phyloP scores from a whole-genome alignment of 2,329 filamentous ascomycete genomes.

The Fusarium devonianum region DNA sequence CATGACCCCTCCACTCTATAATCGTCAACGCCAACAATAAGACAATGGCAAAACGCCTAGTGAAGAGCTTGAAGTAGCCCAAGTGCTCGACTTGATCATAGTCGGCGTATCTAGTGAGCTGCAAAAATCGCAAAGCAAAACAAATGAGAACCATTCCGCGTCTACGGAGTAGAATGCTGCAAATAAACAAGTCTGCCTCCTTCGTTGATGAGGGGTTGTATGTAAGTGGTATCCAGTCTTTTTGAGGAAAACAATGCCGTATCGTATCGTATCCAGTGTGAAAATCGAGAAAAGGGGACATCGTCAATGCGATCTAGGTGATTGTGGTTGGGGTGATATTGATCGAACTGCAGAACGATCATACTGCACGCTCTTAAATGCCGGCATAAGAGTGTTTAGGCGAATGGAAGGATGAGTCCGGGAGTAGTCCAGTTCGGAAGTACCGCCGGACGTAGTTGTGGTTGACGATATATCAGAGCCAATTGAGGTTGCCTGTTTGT shows the following conservation, averaged over 20 bases:
- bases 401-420: constrained; percentile 23
- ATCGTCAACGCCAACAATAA: constrained; percentile 29
- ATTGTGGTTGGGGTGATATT: constrained; percentile 37
- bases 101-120: neutral
- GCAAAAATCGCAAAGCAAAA: constrained; percentile 1
- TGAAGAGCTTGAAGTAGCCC: constrained; percentile 3
- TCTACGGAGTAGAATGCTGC: constrained; percentile 25
- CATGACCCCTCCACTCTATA: constrained; percentile 28
- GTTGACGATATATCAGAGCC: constrained; percentile 33
- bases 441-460: constrained; percentile 25
- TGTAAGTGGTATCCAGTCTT: constrained; percentile 29
- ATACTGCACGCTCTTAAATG: constrained; percentile 37
- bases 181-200: constrained; percentile 21
- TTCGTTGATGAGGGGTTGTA: constrained; percentile 10
- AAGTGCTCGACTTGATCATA: neutral
- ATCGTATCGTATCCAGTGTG: constrained; percentile 5
- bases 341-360: constrained; percentile 30
- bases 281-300: neutral
- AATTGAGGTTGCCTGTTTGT: constrained; percentile 39
- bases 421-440: constrained; percentile 26
- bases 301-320: constrained; percentile 36
- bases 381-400: constrained; percentile 28
- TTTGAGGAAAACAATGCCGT: constrained; percentile 16
- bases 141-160: constrained; percentile 19
- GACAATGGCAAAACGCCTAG: constrained; percentile 3